These are phyloP conservation scores for Pseudogymnoascus sp. DNA, from an alignment of 2,329 filamentous ascomycete genomes.

Conservation along the genomic window DNA sequence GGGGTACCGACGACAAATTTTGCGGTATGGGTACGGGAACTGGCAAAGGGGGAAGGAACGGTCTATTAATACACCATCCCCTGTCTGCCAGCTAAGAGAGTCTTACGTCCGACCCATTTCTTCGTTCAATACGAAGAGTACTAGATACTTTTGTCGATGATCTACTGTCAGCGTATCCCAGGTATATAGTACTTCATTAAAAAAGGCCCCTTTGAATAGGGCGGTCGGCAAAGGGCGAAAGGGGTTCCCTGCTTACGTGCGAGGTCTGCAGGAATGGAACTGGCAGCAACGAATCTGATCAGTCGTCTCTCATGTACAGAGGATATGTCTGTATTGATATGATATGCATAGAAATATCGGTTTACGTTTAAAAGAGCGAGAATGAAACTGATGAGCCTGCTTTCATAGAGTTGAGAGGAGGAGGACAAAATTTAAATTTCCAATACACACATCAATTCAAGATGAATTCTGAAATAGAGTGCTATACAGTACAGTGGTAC, in stretches of 20 bases:
- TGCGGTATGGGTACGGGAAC: background rate
- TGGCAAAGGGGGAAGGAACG: background rate
- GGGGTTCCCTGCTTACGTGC: background rate
- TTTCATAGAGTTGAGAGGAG: background rate
- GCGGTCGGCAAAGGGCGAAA: background rate
- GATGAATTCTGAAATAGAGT: background rate
- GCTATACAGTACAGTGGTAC: background rate
- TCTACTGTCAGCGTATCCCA: background rate
- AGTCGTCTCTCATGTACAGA: background rate
- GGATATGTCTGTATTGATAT: background rate
- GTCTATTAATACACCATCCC: background rate
- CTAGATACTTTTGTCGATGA: background rate
- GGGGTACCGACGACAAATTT: background rate
- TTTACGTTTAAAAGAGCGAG: too few species aligned
- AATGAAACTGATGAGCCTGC: background rate
- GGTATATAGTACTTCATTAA: conserved; percentile 1
- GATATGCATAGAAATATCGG: background rate
- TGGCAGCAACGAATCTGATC: background rate
- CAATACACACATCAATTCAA: background rate
- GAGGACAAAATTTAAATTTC: background rate
- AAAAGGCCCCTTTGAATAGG: background rate
- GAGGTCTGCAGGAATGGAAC: background rate
- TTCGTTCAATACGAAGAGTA: conserved; percentile 3
- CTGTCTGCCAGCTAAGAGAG: background rate
- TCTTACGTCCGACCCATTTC: conserved; percentile 1